Evolutionary conservation across 768 basidiomycete genomes (phyloP), one percentile per base, ranked within the genome.

Genomic region (Rhizopogon salebrosus): DNA sequence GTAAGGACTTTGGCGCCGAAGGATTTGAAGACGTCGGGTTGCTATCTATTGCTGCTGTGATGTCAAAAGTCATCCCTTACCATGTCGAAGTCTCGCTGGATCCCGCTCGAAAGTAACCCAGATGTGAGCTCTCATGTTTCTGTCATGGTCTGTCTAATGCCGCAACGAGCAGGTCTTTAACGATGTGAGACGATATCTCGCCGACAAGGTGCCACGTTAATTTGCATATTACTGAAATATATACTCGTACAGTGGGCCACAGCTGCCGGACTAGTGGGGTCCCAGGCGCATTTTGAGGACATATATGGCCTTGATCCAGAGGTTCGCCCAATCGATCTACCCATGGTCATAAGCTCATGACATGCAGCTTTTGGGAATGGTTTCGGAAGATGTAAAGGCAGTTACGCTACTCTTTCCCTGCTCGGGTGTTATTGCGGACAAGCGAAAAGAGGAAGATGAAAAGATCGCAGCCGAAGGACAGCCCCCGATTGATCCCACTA

Each of bases 401-500:
- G 80, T 97, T 8, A 72, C 95, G 6, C 73, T 98, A 6, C 77
- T 97, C 22, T 98, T 95, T 69, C 95, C 95, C 4, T 76, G 82
- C 50, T 67, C 77, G 0, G 78, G 80, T 1, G 67, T 66, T 16
- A 67, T 82, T 10, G 78, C 80, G n/a, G 54, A 65, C 20, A 77
- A 73, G 39, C 73, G 83, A 39, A 72, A 73, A 38, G 70, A 73
- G 41, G 89, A 92, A 56, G 91, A 93, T 57, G 69, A 68, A 39
- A 64, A 67, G 58, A 77, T 89, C 43, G 67, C 67, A 24, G 67
- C 65, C 13, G 73, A 75, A 39, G 82, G 65, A 5, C 72, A 75
- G 51, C 72, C 68, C 9, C 66, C 70, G 0, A 62, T 89, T 4
- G 83, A 90, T 59, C 77, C 80, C 5, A 82, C 80, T 0, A 70